phyloP scores from a whole-genome alignment of 768 basidiomycete species.

The Boletus vinaceobasis region DNA sequence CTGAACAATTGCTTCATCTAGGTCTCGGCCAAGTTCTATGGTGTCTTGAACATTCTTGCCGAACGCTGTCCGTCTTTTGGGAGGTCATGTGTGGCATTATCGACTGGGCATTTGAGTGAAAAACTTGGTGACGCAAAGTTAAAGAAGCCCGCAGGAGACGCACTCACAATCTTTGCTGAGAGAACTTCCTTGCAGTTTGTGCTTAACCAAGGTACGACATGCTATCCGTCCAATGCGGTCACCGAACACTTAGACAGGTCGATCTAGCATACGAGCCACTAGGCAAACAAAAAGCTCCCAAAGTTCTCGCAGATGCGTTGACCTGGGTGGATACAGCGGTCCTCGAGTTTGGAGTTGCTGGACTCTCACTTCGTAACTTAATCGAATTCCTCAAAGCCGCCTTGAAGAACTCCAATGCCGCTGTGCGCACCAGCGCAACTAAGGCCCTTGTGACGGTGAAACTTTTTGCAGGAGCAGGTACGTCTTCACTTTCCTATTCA shows the following conservation, averaged over 20 bases:
- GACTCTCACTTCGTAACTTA: conserved; percentile 74
- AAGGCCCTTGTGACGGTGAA: conserved; percentile 89
- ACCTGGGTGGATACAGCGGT: conserved; percentile 85
- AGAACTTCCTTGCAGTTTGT: conserved; percentile 94
- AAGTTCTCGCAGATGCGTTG: conserved; percentile 89
- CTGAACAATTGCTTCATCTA: conserved; percentile 30
- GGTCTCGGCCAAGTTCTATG: conserved; percentile 91
- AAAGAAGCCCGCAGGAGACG: conserved; percentile 93
- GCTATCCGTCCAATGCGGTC: conserved; percentile 3
- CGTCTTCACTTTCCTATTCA: conserved; percentile 17
- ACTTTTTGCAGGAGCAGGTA: conserved; percentile 87
- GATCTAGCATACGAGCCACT: conserved; percentile 84
- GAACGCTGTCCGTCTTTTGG: conserved; percentile 81
- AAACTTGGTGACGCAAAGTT: conserved; percentile 96
- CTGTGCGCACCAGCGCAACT: conserved; percentile 90
- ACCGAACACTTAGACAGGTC: conserved; percentile 15
- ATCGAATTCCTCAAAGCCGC: conserved; percentile 89
- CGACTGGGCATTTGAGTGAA: conserved; percentile 79
- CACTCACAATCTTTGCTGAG: conserved; percentile 80
- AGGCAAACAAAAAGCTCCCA: conserved; percentile 94
- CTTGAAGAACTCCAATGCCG: conserved; percentile 90
- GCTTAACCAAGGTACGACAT: conserved; percentile 73
- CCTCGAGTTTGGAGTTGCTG: conserved; percentile 87
- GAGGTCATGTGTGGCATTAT: conserved; percentile 78
- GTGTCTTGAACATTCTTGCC: conserved; percentile 68